A percentile compares a stretch with the other conserved stretches of the same genome.
Conservation (phyloP, 2,329 filamentous ascomycete species). For the Calonectria pseudoturangicola region DNA sequence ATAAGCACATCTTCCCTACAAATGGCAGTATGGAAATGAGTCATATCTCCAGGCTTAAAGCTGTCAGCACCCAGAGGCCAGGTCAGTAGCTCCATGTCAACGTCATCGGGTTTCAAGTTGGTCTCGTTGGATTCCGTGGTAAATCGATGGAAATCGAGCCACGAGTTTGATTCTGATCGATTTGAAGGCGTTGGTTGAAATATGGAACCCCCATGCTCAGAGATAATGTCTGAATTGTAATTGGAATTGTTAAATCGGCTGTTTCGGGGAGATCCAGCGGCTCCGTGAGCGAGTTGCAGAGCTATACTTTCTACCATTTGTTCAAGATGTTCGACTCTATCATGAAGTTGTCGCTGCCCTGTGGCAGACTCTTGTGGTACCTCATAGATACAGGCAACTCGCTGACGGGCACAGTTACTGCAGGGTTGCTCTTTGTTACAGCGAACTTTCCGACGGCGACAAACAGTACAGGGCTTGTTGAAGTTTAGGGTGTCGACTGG, state of each 20-base stretch:
- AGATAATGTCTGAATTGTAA: neutral
- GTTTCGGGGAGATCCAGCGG: neutral
- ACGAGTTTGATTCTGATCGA: neutral
- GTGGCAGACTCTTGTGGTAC: neutral
- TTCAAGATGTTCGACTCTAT: neutral
- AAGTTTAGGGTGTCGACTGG: neutral
- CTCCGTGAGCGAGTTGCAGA: neutral
- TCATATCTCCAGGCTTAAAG: neutral
- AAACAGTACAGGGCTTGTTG: slow-evolving; percentile 18
- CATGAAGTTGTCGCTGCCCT: neutral
- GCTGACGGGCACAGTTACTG: slow-evolving; percentile 5
- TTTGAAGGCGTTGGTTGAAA: neutral
- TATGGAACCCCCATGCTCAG: neutral
- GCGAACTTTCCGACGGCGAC: slow-evolving; percentile 19
- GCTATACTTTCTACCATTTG: neutral
- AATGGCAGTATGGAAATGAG: neutral
- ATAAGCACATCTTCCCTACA: neutral
- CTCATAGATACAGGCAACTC: slow-evolving; percentile 4
- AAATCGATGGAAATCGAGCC: neutral
- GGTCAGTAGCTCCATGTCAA: neutral
- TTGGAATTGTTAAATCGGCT: neutral
- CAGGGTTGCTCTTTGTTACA: slow-evolving; percentile 13
- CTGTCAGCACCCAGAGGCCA: neutral
- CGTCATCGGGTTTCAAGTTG: neutral
- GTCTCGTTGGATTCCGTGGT: neutral